Percentiles rank a stretch among this genome's conserved stretches.
phyloP scores from a whole-genome alignment of 2,329 filamentous ascomycete genomes.

The Aspergillus clavatus region DNA sequence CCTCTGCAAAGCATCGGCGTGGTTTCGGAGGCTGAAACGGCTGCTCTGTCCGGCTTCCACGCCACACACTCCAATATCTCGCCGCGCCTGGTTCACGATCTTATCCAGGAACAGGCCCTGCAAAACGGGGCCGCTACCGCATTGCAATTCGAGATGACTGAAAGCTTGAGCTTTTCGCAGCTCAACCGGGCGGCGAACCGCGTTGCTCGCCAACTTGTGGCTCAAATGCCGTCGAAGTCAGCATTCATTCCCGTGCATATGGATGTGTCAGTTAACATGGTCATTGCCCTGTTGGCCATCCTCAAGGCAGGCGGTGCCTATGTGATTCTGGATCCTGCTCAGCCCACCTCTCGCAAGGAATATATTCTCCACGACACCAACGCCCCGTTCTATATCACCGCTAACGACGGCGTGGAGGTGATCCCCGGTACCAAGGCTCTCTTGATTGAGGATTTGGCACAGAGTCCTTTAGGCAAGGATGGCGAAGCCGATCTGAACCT shows the following conservation, averaged over 20 bases:
- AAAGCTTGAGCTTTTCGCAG: neutral
- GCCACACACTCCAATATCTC: neutral
- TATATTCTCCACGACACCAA: neutral
- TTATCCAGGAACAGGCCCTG: constrained; percentile 1
- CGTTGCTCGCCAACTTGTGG: neutral
- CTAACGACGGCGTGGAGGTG: neutral
- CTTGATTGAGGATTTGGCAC: neutral
- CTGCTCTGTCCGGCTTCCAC: neutral
- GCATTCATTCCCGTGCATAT: constrained; percentile 2
- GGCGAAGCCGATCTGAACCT: neutral
- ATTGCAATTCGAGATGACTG: constrained; percentile 1
- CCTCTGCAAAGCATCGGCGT: neutral
- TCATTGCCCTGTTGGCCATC: constrained; percentile 5
- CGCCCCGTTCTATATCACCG: neutral
- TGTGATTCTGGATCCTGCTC: constrained; percentile 7
- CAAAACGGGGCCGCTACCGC: neutral
- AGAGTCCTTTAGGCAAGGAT: neutral
- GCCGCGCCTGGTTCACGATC: neutral
- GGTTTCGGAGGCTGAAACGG: neutral
- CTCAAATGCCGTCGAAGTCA: neutral
- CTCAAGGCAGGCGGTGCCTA: constrained; percentile 10
- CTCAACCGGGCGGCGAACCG: neutral
- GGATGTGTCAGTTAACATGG: constrained; percentile 1
- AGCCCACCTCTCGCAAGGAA: constrained; percentile 3
- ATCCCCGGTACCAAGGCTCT: neutral